phyloP scores from a whole-genome alignment of 805 yeast genomes.

The Candida sakaeoensis region DNA sequence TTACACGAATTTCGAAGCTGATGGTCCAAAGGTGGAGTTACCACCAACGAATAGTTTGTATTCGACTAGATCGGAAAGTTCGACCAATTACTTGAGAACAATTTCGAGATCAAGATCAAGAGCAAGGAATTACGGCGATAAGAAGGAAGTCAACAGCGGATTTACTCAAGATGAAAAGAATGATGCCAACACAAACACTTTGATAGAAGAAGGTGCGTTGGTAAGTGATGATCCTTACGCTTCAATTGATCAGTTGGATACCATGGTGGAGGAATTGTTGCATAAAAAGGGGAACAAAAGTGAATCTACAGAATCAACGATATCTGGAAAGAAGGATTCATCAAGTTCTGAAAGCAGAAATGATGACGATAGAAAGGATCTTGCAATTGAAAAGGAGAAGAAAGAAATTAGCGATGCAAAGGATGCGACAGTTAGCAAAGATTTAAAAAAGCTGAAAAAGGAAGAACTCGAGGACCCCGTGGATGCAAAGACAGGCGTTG shows the following conservation, averaged over 20 bases:
- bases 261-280: slow-evolving; percentile 47
- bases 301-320: background rate
- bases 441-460: too few species aligned
- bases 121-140: slow-evolving; percentile 16
- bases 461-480: too few species aligned
- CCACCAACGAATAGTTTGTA: slow-evolving; percentile 16
- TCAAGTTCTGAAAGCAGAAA: too few species aligned
- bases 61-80: slow-evolving; percentile 37
- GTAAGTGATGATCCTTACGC: slow-evolving; percentile 47
- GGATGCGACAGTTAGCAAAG: too few species aligned
- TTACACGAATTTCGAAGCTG: slow-evolving; percentile 43
- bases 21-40: slow-evolving; percentile 20
- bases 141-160: slow-evolving; percentile 11
- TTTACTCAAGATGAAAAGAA: slow-evolving; percentile 22
- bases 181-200: slow-evolving; percentile 32
- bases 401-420: too few species aligned
- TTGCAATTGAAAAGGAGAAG: background rate
- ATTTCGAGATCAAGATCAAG: slow-evolving; percentile 64
- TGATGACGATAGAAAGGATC: background rate
- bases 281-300: slow-evolving; percentile 7
- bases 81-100: slow-evolving; percentile 57
- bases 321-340: background rate
- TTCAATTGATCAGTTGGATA: slow-evolving; percentile 46
- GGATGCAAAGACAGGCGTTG: too few species aligned
- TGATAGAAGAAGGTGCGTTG: slow-evolving; percentile 56